Evolutionary conservation across 2,329 filamentous ascomycete species (phyloP).

Genomic region (Knoxdaviesia proteae): DNA sequence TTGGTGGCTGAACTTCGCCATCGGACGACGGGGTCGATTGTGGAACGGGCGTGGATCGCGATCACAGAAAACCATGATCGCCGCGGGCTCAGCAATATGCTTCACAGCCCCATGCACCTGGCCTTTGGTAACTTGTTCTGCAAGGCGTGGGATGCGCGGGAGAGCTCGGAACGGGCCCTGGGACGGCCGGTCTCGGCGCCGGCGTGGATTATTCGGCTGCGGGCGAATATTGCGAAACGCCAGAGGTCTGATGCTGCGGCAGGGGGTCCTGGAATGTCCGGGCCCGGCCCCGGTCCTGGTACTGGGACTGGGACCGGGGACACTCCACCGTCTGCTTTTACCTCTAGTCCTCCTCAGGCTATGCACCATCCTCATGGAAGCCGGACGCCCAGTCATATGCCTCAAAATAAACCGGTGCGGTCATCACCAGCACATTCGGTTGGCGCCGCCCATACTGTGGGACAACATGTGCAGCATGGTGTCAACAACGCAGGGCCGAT

Average conservation of each 20-base stretch:
- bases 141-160: conserved; percentile 40
- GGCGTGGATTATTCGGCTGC: conserved; percentile 24
- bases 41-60: conserved; percentile 36
- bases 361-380: neutral
- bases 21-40: conserved; percentile 30
- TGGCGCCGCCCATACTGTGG: no score
- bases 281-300: no score
- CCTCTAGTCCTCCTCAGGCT: no score
- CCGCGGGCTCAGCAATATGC: conserved; percentile 24
- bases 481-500: no score
- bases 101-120: conserved; percentile 34
- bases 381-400: neutral
- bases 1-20: conserved; percentile 32
- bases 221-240: conserved; percentile 20
- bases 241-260: conserved; percentile 2
- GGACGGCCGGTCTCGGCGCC: conserved; percentile 23
- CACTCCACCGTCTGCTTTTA: no score
- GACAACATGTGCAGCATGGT: no score
- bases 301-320: no score
- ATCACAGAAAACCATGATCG: conserved; percentile 33
- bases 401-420: no score
- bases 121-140: conserved; percentile 36
- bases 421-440: no score
- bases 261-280: neutral
- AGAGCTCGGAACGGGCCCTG: conserved; percentile 21